Conservation (phyloP, 345 rosid species). For the Noccaea bulbosa region DNA sequence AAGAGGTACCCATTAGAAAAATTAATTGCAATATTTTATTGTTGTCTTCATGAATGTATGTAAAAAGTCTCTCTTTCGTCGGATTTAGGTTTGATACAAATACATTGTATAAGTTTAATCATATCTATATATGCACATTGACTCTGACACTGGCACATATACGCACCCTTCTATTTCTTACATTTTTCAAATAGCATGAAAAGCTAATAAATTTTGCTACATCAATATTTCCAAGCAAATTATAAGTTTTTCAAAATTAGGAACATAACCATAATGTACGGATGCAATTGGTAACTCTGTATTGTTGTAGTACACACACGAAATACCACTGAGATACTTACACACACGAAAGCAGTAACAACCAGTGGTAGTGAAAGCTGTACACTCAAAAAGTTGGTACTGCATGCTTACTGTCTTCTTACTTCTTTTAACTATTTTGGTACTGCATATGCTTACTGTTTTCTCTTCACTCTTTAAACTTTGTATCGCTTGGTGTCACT, state of each 20-base stretch:
- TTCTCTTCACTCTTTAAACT: too few species aligned
- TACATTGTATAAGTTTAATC: not conserved
- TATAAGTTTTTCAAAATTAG: not conserved
- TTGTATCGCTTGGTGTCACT: too few species aligned
- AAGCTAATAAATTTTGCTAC: not conserved
- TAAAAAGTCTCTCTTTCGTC: constrained; percentile 24
- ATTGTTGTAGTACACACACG: too few species aligned
- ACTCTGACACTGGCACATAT: not conserved
- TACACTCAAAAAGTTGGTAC: too few species aligned
- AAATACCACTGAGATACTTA: too few species aligned
- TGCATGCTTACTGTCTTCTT: too few species aligned
- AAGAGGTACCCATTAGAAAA: not conserved
- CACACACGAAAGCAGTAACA: too few species aligned
- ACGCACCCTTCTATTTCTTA: not conserved
- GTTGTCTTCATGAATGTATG: constrained; percentile 16
- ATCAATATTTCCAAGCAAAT: not conserved
- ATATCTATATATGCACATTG: constrained; percentile 1
- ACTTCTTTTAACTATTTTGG: too few species aligned
- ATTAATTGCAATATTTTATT: not conserved
- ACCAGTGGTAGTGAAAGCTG: too few species aligned
- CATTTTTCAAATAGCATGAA: not conserved
- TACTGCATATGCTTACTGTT: too few species aligned
- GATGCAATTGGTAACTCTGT: too few species aligned
- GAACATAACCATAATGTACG: not conserved
- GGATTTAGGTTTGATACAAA: constrained; percentile 30